Evolutionary conservation across 2,329 filamentous ascomycete genomes (phyloP).

Genomic region (Colletotrichum costaricense): DNA sequence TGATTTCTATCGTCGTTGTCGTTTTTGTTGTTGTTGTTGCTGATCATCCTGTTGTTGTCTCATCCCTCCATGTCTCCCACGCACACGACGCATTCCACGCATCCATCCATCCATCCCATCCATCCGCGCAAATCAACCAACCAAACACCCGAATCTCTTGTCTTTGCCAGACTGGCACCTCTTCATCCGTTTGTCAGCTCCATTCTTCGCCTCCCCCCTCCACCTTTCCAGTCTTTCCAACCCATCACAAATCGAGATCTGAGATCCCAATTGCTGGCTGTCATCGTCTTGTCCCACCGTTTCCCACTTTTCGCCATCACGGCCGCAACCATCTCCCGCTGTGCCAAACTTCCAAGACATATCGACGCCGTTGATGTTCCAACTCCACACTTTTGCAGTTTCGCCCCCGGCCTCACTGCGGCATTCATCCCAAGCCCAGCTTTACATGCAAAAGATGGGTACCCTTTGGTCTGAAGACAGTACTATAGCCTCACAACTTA

Average conservation of each 20-base stretch:
- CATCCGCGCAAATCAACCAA: background rate
- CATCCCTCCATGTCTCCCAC: background rate
- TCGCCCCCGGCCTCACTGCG: conserved; percentile 4
- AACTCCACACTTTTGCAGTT: conserved; percentile 12
- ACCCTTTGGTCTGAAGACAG: background rate
- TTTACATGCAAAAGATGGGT: background rate
- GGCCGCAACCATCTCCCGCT: conserved; percentile 19
- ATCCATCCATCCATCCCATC: background rate
- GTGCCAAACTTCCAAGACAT: conserved; percentile 1
- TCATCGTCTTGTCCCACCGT: conserved; percentile 17
- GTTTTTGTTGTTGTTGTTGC: too few relatives aligned
- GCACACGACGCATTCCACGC: background rate
- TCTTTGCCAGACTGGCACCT: background rate
- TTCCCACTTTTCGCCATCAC: conserved; percentile 28
- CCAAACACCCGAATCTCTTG: too few relatives aligned
- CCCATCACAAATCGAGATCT: background rate
- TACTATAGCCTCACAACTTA: background rate
- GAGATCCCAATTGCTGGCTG: conserved; percentile 9
- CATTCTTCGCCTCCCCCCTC: background rate
- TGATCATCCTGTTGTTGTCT: conserved; percentile 6
- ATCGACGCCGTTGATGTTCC: conserved; percentile 28
- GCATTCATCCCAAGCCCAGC: conserved; percentile 1
- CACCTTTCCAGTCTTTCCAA: background rate
- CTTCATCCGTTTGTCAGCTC: conserved; percentile 3
- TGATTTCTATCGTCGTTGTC: too few relatives aligned